Conservation (phyloP, 805 yeast genomes). For the Lachancea sp. region DNA sequence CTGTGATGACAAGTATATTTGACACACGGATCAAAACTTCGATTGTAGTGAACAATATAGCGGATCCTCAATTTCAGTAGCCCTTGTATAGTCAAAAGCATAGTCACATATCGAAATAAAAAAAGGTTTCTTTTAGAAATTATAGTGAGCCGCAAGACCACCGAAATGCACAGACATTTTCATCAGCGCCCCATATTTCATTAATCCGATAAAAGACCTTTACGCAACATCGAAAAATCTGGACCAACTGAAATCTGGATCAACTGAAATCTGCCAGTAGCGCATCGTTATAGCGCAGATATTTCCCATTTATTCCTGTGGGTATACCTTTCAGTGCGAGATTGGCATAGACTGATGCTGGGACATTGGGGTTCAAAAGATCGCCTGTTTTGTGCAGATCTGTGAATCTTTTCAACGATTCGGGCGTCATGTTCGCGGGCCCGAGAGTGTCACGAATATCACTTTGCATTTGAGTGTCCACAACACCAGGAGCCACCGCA, state of each 20-base stretch:
- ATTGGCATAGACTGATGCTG: slow-evolving; percentile 64
- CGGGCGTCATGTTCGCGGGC: slow-evolving; percentile 53
- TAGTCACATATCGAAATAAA: too few relatives aligned
- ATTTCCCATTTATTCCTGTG: slow-evolving; percentile 55
- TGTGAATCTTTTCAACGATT: slow-evolving; percentile 53
- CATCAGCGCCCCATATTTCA: too few relatives aligned
- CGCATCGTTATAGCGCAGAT: slow-evolving; percentile 53
- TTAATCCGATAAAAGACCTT: too few relatives aligned
- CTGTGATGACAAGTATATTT: too few relatives aligned
- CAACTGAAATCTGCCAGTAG: slow-evolving; percentile 10
- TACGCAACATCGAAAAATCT: too few relatives aligned
- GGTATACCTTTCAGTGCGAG: slow-evolving; percentile 58
- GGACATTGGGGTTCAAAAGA: slow-evolving; percentile 62
- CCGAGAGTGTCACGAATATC: slow-evolving; percentile 62
- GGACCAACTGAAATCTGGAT: background rate
- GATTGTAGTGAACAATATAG: too few relatives aligned
- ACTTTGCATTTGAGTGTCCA: slow-evolving; percentile 82
- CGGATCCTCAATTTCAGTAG: too few relatives aligned
- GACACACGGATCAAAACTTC: too few relatives aligned
- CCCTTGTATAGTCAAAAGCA: too few relatives aligned
- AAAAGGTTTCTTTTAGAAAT: too few relatives aligned
- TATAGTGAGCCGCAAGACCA: too few relatives aligned
- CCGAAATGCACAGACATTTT: too few relatives aligned
- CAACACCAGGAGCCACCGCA: slow-evolving; percentile 92
- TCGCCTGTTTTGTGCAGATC: slow-evolving; percentile 52